Evolutionary conservation across 805 yeast genomes (phyloP).

Genomic region (Tetrapisispora arboricola): DNA sequence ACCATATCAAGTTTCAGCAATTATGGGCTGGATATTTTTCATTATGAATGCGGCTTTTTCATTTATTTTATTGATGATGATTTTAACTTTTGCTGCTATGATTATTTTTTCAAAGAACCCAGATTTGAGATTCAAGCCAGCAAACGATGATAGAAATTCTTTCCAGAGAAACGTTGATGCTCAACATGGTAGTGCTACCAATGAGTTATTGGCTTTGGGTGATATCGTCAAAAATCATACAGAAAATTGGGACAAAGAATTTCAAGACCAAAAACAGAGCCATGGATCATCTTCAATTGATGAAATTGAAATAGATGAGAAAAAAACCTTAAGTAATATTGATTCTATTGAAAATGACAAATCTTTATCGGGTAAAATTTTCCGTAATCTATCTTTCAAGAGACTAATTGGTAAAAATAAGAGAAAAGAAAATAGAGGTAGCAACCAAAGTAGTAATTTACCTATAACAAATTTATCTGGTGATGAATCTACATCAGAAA

Average conservation of each 20-base stretch:
- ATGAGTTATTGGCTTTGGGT: constrained; percentile 3
- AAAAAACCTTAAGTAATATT: constrained; percentile 13
- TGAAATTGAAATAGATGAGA: constrained; percentile 4
- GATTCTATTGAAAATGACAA: constrained; percentile 7
- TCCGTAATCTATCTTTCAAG: constrained; percentile 14
- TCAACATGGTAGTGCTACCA: not conserved
- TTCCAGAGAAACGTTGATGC: constrained; percentile 42
- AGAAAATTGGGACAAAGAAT: constrained; percentile 61
- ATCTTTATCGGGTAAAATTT: constrained; percentile 15
- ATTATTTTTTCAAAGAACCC: constrained; percentile 73
- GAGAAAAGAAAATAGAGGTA: constrained; percentile 3
- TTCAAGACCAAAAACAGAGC: constrained; percentile 19
- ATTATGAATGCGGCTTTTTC: constrained; percentile 84
- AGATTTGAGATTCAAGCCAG: constrained; percentile 79
- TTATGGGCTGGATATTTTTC: constrained; percentile 90
- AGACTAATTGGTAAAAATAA: constrained; percentile 4
- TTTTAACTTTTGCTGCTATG: constrained; percentile 53
- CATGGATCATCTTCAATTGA: constrained; percentile 3
- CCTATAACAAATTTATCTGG: not conserved
- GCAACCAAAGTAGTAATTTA: not conserved
- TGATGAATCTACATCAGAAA: constrained; percentile 3
- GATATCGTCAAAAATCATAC: constrained; percentile 15
- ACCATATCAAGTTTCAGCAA: constrained; percentile 63
- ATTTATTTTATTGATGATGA: constrained; percentile 56
- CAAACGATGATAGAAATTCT: constrained; percentile 85